A percentile compares a stretch with the other conserved stretches of the same genome.
Evolutionary conservation across 441 rosid genomes (phyloP).

Genomic region (Brassica hybrid): DNA sequence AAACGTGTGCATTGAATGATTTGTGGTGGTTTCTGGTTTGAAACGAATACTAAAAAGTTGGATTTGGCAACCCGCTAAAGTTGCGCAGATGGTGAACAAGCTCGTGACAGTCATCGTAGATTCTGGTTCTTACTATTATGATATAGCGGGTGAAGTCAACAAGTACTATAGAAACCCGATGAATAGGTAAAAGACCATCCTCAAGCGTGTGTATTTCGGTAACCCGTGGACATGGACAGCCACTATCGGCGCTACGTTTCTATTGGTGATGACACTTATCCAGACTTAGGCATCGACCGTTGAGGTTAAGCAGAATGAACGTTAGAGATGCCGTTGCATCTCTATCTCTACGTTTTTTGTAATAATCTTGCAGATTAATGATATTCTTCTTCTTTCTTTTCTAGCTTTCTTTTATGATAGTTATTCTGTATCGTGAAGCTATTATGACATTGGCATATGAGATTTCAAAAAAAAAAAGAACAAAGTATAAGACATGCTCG

Average conservation of each 20-base stretch:
- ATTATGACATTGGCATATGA: too few relatives aligned
- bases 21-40: conserved; percentile 11
- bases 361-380: too few relatives aligned
- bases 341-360: too few relatives aligned
- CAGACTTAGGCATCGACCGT: not conserved
- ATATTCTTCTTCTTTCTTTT: too few relatives aligned
- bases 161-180: not conserved
- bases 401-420: too few relatives aligned
- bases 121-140: not conserved
- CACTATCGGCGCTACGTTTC: not conserved
- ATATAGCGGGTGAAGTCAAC: not conserved
- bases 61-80: not conserved
- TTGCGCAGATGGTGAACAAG: conserved; percentile 24
- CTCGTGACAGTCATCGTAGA: not conserved
- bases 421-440: too few relatives aligned
- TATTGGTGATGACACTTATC: not conserved
- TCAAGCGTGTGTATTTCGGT: conserved; percentile 9
- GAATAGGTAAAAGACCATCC: not conserved
- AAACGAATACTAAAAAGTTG: conserved; percentile 9
- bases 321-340: not conserved
- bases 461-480: too few relatives aligned
- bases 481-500: too few relatives aligned
- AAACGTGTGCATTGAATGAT: not conserved
- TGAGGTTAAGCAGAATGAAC: not conserved
- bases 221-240: conserved; percentile 45